Conservation (phyloP, 495 filamentous ascomycete genomes). For the Talaromyces trachyspermus region DNA sequence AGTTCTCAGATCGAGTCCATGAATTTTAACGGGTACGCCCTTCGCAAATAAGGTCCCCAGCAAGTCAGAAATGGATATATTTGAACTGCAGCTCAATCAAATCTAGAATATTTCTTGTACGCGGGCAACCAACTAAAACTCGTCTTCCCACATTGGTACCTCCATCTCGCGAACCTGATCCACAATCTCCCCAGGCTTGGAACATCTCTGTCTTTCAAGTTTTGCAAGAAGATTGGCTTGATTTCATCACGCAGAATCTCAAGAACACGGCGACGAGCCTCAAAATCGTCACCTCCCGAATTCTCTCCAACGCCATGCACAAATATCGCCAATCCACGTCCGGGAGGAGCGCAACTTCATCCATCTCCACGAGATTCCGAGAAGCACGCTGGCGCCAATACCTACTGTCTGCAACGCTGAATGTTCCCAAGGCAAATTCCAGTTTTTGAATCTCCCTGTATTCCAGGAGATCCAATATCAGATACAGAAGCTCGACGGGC, state of each 20-base stretch:
- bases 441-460: background rate
- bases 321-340: background rate
- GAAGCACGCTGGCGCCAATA: background rate
- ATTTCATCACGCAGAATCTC: slow-evolving; percentile 2
- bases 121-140: no score
- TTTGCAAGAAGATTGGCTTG: background rate
- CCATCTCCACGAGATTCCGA: background rate
- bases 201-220: slow-evolving; percentile 2
- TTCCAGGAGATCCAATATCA: background rate
- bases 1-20: no score
- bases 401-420: background rate
- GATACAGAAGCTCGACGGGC: background rate
- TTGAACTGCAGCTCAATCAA: no score
- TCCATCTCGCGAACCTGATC: background rate
- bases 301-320: background rate
- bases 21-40: no score
- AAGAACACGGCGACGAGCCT: background rate
- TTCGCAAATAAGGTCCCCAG: no score
- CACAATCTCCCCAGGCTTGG: slow-evolving; percentile 1
- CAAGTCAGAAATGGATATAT: no score
- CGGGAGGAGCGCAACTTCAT: background rate
- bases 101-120: no score
- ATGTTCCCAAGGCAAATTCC: background rate
- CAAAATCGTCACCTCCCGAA: background rate
- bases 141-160: no score